Evolutionary conservation across 2,329 filamentous ascomycete species (phyloP), one percentile per base, ranked within the genome.

Genomic region (Botrytis paeoniae): DNA sequence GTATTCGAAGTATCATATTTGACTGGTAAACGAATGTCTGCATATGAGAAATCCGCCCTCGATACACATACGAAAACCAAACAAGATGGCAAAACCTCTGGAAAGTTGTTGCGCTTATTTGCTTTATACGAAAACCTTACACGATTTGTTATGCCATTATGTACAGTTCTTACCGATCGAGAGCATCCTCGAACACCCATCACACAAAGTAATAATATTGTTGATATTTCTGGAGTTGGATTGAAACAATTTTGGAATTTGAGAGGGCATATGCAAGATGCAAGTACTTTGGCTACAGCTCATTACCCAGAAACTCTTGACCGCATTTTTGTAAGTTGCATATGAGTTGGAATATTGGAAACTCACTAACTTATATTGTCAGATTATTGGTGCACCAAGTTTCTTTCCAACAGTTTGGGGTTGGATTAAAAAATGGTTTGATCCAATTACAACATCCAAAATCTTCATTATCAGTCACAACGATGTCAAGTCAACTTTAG

Each of bases 201-300:
- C 78, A 95, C 94, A 57, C 91, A 96, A 78, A 95, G 92, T 80
- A 97, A 93, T 78, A 98, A 98, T 83, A 97, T 98, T 78, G 94
- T 98, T 73, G 95, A 98, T 81, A 94, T 98, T 76, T 92, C 90
- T 25, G 91, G 91, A 22, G 95, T 98, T 39, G 93, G 93, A 9
- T 82, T 98, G 82, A 94, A 93, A 85, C 94, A 97, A 84, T 98
- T 98, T 82, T 98, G 95, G 95, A 97, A 97, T 83, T 83, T 98
- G 75, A 96, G 97, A 85, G 85, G 84, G 37, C 95, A 98, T 82
- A 97, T 98, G 94, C 95, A 98, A 84, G 92, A 94, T 79, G 95
- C 95, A 2, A 95, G 92, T 80, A 89, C 91, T 74, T 86, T 98
- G 71, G 95, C 95, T 9, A 98, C 95, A 5, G 94, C 95, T 8